Base-by-base conservation (phyloP, 202 grass and related monocot genomes). In the Hordeum pubiflorum region DNA sequence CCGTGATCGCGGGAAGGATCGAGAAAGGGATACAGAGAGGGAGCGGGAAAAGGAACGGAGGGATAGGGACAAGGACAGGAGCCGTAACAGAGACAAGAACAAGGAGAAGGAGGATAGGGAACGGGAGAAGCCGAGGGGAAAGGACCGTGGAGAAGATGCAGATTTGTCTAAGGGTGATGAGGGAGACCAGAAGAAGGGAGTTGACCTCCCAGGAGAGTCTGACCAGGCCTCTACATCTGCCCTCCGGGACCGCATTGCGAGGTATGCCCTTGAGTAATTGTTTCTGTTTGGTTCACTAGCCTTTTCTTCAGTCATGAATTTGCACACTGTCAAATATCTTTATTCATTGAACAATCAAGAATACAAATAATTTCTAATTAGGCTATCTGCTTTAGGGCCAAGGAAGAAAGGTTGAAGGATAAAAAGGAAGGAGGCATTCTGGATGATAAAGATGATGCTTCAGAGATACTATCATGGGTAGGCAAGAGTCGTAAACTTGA, bases 381-480 rank as follows among this genome's bases (percentile, higher is more conserved):
- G 68, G 62, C 59, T 84, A 58, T 81, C 83, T 79, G 76, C 74
- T 93, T 79, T 74, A 99, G 96, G 85, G 83, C 76, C 18, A 99
- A 88, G 78, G 96, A 95, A 80, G 92, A 95, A 89, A 93, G 90
- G 59, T 21, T 83, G 74, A 95, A 95, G 83, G 91, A 88, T 54
- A 91, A 85, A 74, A 85, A 81, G 69, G 86, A 89, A 81, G 94
- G 80, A 74, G 94, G 88, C 74, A 80, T 89, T 57, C 54, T 89
- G 33, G 79, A 89, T 76, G 78, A 60, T 69, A 69, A 87, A 4
- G 78, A 93, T 33, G 80, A 74, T 69, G 79, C 68, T 91, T 89
- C 71, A 70, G 92, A 95, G 79, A 78, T 99, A 75, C 63, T 93
- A 81, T 84, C 96, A 40, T 99, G 92, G 92, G 92, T 99, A 54